phyloP scores from a whole-genome alignment of 768 basidiomycete species.

The Brasilioporus rufonigricans region DNA sequence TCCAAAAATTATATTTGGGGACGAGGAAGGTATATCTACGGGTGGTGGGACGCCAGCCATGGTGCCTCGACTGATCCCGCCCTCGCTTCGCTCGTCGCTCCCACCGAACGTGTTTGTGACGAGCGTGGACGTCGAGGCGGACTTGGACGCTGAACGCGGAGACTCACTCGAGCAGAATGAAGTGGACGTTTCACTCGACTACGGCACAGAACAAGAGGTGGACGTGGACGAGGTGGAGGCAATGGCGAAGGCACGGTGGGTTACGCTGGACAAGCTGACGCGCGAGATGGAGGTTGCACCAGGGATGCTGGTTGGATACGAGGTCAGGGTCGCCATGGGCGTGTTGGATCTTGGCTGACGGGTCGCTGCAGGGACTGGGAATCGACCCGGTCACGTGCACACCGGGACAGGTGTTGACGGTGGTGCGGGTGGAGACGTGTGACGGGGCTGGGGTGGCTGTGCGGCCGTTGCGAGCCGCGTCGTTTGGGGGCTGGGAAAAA shows the following conservation, averaged over 20 bases:
- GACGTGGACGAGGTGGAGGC: constrained; percentile 10
- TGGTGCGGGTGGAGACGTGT: constrained; percentile 38
- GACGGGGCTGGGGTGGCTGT: constrained; percentile 15
- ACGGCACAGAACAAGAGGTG: constrained; percentile 2
- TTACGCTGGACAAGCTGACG: constrained; percentile 20
- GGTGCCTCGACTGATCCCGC: constrained; percentile 49
- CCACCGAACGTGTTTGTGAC: constrained; percentile 70
- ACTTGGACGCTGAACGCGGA: constrained; percentile 1
- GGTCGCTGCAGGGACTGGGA: constrained; percentile 46
- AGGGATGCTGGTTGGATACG: constrained; percentile 46
- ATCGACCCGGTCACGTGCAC: constrained; percentile 58
- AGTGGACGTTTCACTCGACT: constrained; percentile 2
- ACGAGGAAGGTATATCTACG: constrained; percentile 7
- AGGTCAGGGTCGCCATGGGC: constrained; percentile 32
- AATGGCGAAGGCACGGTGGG: constrained; percentile 18
- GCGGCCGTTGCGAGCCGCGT: constrained; percentile 19
- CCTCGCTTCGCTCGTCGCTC: constrained; percentile 57
- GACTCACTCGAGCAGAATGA: not conserved
- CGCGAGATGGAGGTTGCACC: constrained; percentile 23
- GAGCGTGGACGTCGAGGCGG: constrained; percentile 65
- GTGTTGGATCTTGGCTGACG: not conserved
- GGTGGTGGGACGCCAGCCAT: too few relatives aligned
- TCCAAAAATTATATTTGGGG: constrained; percentile 53
- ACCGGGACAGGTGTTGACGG: constrained; percentile 54
- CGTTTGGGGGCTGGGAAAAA: constrained; percentile 30